phyloP scores from a whole-genome alignment of 2,329 filamentous ascomycete species.

The Ophiostoma piceae region DNA sequence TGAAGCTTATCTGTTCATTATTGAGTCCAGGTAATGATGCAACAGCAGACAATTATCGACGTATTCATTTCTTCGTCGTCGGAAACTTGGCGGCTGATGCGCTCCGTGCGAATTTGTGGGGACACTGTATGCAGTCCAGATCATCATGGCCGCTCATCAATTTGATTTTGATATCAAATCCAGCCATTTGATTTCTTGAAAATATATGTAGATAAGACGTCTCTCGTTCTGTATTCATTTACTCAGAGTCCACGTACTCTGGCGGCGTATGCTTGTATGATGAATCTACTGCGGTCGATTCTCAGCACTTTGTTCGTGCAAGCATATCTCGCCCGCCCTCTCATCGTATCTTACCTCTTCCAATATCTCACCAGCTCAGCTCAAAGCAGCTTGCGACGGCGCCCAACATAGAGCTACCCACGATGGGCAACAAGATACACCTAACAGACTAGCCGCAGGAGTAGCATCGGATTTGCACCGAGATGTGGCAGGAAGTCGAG shows the following conservation, averaged over 20 bases:
- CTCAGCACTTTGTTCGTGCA: not conserved
- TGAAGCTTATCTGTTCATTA: not conserved
- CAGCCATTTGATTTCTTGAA: too few relatives aligned
- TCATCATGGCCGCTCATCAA: not conserved
- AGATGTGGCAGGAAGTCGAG: not conserved
- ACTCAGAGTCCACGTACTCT: too few relatives aligned
- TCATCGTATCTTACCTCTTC: too few relatives aligned
- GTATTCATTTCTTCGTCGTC: not conserved
- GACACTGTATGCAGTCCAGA: not conserved
- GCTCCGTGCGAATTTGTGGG: not conserved
- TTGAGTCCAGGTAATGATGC: not conserved
- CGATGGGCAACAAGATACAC: not conserved
- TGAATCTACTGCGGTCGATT: not conserved
- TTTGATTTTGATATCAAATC: too few relatives aligned
- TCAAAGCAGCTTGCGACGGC: not conserved
- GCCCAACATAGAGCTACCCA: not conserved
- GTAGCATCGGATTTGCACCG: slow-evolving; percentile 8
- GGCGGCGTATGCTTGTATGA: not conserved
- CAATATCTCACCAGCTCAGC: not conserved
- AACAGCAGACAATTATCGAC: not conserved
- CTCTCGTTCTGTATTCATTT: too few relatives aligned
- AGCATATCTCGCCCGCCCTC: not conserved
- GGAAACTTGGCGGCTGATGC: slow-evolving; percentile 1
- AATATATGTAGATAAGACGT: too few relatives aligned
- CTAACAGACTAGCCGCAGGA: slow-evolving; percentile 3